A percentile compares a stretch with the other conserved stretches of the same genome.
These are phyloP conservation scores for Dovyalis caffra DNA, from an alignment of 345 rosid species.

Conservation along the genomic window DNA sequence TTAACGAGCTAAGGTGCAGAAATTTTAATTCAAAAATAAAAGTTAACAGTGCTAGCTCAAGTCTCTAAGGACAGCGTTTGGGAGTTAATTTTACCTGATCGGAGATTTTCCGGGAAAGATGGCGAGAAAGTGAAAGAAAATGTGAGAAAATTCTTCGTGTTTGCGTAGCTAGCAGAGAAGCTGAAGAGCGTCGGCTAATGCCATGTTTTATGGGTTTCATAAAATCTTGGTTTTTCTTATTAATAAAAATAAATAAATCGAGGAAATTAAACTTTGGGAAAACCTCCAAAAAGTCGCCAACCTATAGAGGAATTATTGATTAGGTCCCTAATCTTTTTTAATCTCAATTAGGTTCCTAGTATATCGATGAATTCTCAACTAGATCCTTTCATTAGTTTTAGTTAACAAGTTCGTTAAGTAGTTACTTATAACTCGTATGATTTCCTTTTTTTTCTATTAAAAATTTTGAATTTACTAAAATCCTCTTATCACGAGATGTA, in stretches of 20 bases:
- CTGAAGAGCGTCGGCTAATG: not conserved
- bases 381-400: too few relatives aligned
- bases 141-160: not conserved
- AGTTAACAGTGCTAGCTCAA: conserved; percentile 4
- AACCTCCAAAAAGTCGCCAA: too few relatives aligned
- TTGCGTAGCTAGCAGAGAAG: not conserved
- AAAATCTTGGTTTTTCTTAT: conserved; percentile 6
- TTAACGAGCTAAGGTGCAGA: not conserved
- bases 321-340: too few relatives aligned
- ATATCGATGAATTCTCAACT: too few relatives aligned
- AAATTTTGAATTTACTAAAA: too few relatives aligned
- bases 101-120: conserved; percentile 39
- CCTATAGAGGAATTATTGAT: too few relatives aligned
- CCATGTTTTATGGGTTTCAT: conserved; percentile 9
- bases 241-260: not conserved
- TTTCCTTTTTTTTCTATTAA: too few relatives aligned
- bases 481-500: too few relatives aligned
- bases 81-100: conserved; percentile 26
- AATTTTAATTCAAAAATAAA: conserved; percentile 3
- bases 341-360: too few relatives aligned
- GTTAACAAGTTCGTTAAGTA: too few relatives aligned
- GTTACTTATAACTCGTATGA: too few relatives aligned
- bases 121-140: conserved; percentile 38
- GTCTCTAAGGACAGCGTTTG: not conserved
- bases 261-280: not conserved